Evolutionary conservation across 78 protist species (phyloP).

Genomic region (Bigelowiella natans): DNA sequence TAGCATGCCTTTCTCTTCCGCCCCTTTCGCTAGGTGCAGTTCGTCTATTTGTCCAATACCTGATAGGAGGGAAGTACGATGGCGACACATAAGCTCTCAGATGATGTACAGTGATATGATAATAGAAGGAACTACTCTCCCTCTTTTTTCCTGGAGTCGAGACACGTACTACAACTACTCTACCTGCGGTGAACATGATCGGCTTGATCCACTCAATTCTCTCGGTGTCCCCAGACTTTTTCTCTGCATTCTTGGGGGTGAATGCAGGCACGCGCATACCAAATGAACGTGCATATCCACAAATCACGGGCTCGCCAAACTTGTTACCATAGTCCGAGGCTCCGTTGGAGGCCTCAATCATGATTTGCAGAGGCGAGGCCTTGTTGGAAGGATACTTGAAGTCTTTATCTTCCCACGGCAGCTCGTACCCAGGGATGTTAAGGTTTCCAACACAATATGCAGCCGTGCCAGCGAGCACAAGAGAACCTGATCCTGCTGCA

Average conservation of each 20-base stretch:
- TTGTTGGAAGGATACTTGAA: slow-evolving; percentile 39
- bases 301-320: slow-evolving; percentile 64
- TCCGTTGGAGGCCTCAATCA: slow-evolving; percentile 73
- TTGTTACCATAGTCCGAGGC: slow-evolving; percentile 78
- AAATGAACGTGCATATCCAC: slow-evolving; percentile 61
- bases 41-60: slow-evolving; percentile 10
- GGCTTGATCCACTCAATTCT: slow-evolving; percentile 77
- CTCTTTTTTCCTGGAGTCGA: no score
- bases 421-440: slow-evolving; percentile 55
- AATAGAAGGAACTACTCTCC: no score
- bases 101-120: no score
- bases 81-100: no score
- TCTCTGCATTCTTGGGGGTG: slow-evolving; percentile 6
- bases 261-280: slow-evolving; percentile 21
- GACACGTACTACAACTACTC: no score
- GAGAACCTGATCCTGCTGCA: slow-evolving; percentile 38
- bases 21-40: slow-evolving; percentile 1
- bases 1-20: slow-evolving; percentile 45
- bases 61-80: no score
- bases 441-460: slow-evolving; percentile 64
- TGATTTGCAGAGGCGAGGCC: slow-evolving; percentile 65
- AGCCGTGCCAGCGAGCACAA: slow-evolving; percentile 67
- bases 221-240: slow-evolving; percentile 28
- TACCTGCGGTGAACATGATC: slow-evolving; percentile 86
- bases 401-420: slow-evolving; percentile 61